A percentile compares a stretch with the other conserved stretches of the same genome.
phyloP scores from a whole-genome alignment of 495 filamentous ascomycete genomes.

The Aspergillus nanangensis region DNA sequence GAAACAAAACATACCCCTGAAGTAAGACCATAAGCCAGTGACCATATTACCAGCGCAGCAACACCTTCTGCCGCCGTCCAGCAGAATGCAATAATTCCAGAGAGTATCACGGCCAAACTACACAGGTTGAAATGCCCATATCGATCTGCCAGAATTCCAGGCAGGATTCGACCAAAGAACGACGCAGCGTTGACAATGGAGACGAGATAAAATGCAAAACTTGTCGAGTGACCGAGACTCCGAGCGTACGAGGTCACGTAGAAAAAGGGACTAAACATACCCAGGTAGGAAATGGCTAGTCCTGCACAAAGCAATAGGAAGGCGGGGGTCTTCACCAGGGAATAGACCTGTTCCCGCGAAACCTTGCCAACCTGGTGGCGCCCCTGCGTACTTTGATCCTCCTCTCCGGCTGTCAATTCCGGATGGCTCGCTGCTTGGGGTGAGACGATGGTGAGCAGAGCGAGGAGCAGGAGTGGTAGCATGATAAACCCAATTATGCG shows the following conservation, averaged over 20 bases:
- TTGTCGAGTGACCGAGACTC: slow-evolving; percentile 1
- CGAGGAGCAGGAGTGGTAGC: slow-evolving; percentile 51
- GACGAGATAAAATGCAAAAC: slow-evolving; percentile 8
- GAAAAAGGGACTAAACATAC: slow-evolving; percentile 8
- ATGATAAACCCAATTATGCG: slow-evolving; percentile 47
- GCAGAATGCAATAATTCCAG: not conserved
- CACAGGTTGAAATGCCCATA: not conserved
- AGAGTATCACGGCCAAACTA: not conserved
- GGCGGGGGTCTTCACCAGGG: not conserved
- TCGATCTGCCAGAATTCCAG: slow-evolving; percentile 7
- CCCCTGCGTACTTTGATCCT: too few species aligned
- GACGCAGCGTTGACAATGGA: slow-evolving; percentile 10
- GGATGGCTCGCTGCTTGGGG: too few species aligned
- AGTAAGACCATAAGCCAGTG: not conserved
- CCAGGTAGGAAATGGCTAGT: not conserved
- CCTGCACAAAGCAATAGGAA: not conserved
- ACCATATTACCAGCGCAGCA: not conserved
- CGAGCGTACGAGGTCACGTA: slow-evolving; percentile 7
- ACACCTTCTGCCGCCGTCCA: not conserved
- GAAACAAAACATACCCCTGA: not conserved
- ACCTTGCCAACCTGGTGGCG: too few species aligned
- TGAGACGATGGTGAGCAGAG: too few species aligned
- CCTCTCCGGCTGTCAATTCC: too few species aligned
- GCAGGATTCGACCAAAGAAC: slow-evolving; percentile 5
- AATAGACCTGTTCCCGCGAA: too few species aligned